These are phyloP conservation scores for Lachnellula cervina DNA, from an alignment of 2,329 filamentous ascomycete species.

Conservation along the genomic window DNA sequence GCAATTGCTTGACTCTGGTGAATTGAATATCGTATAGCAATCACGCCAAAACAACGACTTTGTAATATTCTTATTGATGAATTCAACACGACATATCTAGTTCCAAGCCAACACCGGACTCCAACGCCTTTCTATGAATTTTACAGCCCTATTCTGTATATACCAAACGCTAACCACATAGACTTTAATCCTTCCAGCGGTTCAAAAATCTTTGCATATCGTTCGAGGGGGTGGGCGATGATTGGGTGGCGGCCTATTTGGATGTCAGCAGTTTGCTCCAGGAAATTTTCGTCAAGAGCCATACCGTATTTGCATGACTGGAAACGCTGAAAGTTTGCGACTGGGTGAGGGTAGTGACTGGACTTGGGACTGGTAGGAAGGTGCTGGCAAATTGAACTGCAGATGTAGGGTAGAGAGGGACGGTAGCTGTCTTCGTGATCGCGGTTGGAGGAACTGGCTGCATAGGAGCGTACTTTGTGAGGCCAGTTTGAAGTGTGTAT, in stretches of 20 bases:
- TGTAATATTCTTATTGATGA: not conserved
- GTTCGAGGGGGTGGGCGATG: slow-evolving; percentile 26
- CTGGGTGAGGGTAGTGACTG: slow-evolving; percentile 35
- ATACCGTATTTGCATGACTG: slow-evolving; percentile 35
- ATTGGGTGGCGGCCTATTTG: slow-evolving; percentile 25
- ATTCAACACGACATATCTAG: not conserved
- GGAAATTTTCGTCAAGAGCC: slow-evolving; percentile 3
- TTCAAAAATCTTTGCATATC: slow-evolving; percentile 35
- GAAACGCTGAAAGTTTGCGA: slow-evolving; percentile 30
- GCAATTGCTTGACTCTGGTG: too few relatives aligned
- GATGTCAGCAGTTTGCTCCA: slow-evolving; percentile 12
- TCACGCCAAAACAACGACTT: not conserved
- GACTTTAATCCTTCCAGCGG: slow-evolving; percentile 35
- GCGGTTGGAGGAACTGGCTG: slow-evolving; percentile 33
- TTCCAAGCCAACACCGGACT: not conserved
- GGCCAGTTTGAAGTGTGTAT: slow-evolving; percentile 34
- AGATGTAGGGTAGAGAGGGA: slow-evolving; percentile 34
- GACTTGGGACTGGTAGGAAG: slow-evolving; percentile 28
- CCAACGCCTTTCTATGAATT: not conserved
- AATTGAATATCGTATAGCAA: too few relatives aligned
- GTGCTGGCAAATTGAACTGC: slow-evolving; percentile 32
- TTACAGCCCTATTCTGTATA: not conserved
- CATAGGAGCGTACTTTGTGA: slow-evolving; percentile 37
- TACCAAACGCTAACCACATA: not conserved
- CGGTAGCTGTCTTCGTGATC: slow-evolving; percentile 36